Percentiles rank a stretch among this genome's conserved stretches.
Conservation (phyloP, 163 green algal species). For the Coccomyxa subellipsoidea region DNA sequence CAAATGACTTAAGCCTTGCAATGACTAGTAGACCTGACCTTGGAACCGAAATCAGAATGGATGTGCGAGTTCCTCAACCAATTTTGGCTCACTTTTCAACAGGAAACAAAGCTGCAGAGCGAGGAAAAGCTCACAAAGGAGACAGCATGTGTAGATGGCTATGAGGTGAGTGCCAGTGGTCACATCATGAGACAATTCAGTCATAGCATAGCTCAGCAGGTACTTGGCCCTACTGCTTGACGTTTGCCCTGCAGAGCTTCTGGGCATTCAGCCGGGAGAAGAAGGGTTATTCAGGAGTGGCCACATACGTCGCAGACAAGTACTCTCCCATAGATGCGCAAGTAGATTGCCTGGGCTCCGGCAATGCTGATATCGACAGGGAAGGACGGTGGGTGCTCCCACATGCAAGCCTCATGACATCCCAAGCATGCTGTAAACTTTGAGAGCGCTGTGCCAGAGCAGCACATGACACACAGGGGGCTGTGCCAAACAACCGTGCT, state of each 20-base stretch:
- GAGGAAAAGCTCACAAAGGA: constrained; percentile 1
- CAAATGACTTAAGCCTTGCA: no score
- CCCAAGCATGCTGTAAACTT: no score
- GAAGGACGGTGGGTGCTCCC: constrained; percentile 49
- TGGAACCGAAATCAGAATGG: no score
- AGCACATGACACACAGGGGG: no score
- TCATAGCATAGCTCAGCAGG: background rate
- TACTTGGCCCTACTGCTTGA: background rate
- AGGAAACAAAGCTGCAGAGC: constrained; percentile 8
- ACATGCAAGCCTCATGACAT: background rate
- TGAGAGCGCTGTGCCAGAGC: no score
- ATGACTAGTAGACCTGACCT: no score
- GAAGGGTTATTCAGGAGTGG: constrained; percentile 33
- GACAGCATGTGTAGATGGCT: background rate
- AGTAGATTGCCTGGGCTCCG: constrained; percentile 41
- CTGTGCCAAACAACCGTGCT: no score
- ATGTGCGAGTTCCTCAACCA: background rate
- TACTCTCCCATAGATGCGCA: constrained; percentile 37
- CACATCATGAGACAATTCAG: no score
- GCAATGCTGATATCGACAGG: constrained; percentile 31
- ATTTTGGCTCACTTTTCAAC: background rate
- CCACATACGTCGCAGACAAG: constrained; percentile 38
- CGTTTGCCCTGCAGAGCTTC: background rate
- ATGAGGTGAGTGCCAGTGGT: no score
- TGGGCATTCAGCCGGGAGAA: constrained; percentile 8